A percentile compares a stretch with the other conserved stretches of the same genome.
These are phyloP conservation scores for Metschnikowia noctiluminum DNA, from an alignment of 805 yeast genomes.

Conservation along the genomic window DNA sequence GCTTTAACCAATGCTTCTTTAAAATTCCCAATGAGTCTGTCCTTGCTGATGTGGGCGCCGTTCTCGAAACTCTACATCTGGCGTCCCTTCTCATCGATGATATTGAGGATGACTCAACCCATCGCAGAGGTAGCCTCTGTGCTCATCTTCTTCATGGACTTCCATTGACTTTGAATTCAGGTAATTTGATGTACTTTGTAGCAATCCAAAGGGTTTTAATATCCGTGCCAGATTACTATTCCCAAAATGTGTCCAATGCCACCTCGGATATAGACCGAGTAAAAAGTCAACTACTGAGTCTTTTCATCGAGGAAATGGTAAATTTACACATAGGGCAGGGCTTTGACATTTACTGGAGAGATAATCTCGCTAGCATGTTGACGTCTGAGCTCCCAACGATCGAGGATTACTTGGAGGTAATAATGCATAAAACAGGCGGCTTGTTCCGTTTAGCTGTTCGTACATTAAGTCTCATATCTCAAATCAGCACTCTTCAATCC, in stretches of 20 bases:
- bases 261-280: neutral
- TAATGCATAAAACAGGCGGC: slow-evolving; percentile 84
- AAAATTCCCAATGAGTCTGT: slow-evolving; percentile 23
- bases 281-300: slow-evolving; percentile 19
- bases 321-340: slow-evolving; percentile 90
- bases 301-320: slow-evolving; percentile 69
- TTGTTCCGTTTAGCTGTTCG: slow-evolving; percentile 71
- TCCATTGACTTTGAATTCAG: slow-evolving; percentile 64
- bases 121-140: slow-evolving; percentile 62
- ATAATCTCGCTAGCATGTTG: slow-evolving; percentile 26
- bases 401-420: slow-evolving; percentile 70
- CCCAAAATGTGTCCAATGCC: neutral
- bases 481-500: slow-evolving; percentile 8
- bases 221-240: neutral
- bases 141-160: neutral
- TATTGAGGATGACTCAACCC: slow-evolving; percentile 71
- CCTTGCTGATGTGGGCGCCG: slow-evolving; percentile 25
- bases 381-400: slow-evolving; percentile 22
- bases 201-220: slow-evolving; percentile 51
- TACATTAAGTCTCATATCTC: slow-evolving; percentile 27
- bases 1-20: slow-evolving; percentile 32
- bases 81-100: slow-evolving; percentile 62
- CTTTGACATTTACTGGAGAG: slow-evolving; percentile 85
- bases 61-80: slow-evolving; percentile 34
- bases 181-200: slow-evolving; percentile 75